Base-by-base conservation (phyloP, 129 eudicot species). In the Artemisia annua region DNA sequence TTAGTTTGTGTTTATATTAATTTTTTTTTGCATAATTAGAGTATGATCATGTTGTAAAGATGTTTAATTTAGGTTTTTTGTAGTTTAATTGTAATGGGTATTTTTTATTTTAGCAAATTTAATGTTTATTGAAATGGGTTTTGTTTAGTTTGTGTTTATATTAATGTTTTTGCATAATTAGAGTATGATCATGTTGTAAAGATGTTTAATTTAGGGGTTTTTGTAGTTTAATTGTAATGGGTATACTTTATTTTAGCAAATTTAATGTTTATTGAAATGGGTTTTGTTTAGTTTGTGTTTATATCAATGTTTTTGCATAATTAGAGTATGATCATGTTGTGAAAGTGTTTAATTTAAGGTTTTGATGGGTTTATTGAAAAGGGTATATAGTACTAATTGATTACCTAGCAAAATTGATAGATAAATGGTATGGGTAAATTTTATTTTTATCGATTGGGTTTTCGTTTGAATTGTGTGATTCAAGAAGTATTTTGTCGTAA, bases 241-340 rank as follows among this genome's bases (percentile, higher is more conserved):
- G 35, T 60, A 0, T 60, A 11, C 3, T 28, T 4, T 28, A 28
- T 3, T 28, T 28, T 28, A 28, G 32, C 32, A 28, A 28, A 28
- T 28, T 28, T 28, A 28, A 28, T 28, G 32, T 4, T 3, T 3
- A 3, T 28, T 28, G 4, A 28, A 28, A 28, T 28, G 5, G 0
- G 17, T 59, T 69, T 7, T 60, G 63, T 69, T 51, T 51, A 50
- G 30, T 17, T n/a, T 18, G 20, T 44, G 70, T 77, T 77, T 69
- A 17, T 24, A 9, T 18, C 0, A 56, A 0, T 56, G 14, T 56
- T 12, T 61, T 35, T 28, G 18, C 15, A 8, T 61, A 17, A 43
- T 61, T 61, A 6, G 3, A 5, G 66, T 61, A 53, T 61, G 17
- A 28, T 61, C 8, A 7, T 61, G 30, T 9, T 26, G 46, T 61